Base-by-base conservation (phyloP, 495 filamentous ascomycete genomes). In the Penicillium roqueforti region DNA sequence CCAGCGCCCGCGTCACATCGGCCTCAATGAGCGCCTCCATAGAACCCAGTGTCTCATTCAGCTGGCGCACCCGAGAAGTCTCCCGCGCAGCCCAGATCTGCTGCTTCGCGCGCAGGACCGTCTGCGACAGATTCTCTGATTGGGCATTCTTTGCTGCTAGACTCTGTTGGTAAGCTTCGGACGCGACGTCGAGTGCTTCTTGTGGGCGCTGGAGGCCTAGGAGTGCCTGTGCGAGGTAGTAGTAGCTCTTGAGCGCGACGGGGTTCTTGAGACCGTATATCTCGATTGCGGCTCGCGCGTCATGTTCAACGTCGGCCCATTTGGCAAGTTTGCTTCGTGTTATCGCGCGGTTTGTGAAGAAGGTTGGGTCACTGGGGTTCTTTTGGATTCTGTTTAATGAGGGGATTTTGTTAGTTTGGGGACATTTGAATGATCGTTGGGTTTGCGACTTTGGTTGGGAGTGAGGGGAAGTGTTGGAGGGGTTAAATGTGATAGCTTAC, bases 331-430 rank as follows among this genome's bases (percentile, higher is more conserved):
- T 83, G 39, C 93, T 74, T 39, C 92, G 86, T 10, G 89, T 84
- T 69, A 96, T 86, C 37, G 92, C 88, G 47, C 93, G 87, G 74
- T 98, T 98, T 26, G 92, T 95, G 76, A 79, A 80, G 65, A 80
- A 75, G 25, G 71, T 74, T 22, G 79, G 67, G 48, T 79, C 76
- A 40, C 56, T 57, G 3, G 78, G 65, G 51, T 80, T 72, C 58
- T 77, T 77, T 43, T 67, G 66, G 50, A 81, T 79, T 32, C 77
- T 80, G 40, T 11, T n/a, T 9, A 13, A 16, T 13, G 28, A 14
- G 13, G 25, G 20, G 1, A 6, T 22, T 25, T 38, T 6, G 25
- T 52, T 29, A 50, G 55, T 25, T 19, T 22, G 10, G 28, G 8
- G 20, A 14, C 10, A 16, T 42, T 49, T 23, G 13, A 6, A n/a